Base-by-base conservation (phyloP, 208 protist species). In the Porcisia deanei region DNA sequence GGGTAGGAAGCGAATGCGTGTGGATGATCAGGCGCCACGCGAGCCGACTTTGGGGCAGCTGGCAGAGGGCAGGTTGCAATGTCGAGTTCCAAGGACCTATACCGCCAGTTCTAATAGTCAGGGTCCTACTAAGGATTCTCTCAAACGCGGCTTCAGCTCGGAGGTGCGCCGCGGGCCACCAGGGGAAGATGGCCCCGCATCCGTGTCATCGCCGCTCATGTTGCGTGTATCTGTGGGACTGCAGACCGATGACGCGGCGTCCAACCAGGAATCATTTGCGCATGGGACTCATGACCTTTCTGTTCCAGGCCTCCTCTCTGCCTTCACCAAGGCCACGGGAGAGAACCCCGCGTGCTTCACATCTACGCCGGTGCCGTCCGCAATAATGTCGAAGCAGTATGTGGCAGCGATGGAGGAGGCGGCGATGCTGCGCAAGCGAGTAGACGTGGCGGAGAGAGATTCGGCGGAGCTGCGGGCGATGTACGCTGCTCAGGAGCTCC, bases 401-500 rank as follows among this genome's bases (percentile, higher is more conserved):
- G 68, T 34, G 22, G 79, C 73, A 52, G 75, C 61, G 34, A 63
- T 83, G 59, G 64, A 30, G 7, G 78, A 83, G 34, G 49, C 75
- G 63, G 65, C 73, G 63, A 6, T 60, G 68, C 71, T 81, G 71
- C 77, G 71, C 45, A 68, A 55, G 64, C 78, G 80, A 7, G 55
- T 81, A 10, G 71, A 85, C 37, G 37, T 47, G 16, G 70, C 76
- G 37, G 67, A 77, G 76, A 61, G 45, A 4, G 64, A 68, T 47
- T 54, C 78, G 7, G 67, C 75, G 45, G 67, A 57, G 25, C 72
- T 88, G 58, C 80, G 54, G 1, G 72, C 80, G 67, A 73, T 77
- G 60, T 75, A 87, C 34, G 59, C 22, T n/a, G 67, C 53, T 0
- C 71, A 82, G 61, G 76, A 76, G 54, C 54, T 90, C 20, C 77